Evolutionary conservation across 2,329 filamentous ascomycete species (phyloP).

Genomic region (Trichophyton equinum): DNA sequence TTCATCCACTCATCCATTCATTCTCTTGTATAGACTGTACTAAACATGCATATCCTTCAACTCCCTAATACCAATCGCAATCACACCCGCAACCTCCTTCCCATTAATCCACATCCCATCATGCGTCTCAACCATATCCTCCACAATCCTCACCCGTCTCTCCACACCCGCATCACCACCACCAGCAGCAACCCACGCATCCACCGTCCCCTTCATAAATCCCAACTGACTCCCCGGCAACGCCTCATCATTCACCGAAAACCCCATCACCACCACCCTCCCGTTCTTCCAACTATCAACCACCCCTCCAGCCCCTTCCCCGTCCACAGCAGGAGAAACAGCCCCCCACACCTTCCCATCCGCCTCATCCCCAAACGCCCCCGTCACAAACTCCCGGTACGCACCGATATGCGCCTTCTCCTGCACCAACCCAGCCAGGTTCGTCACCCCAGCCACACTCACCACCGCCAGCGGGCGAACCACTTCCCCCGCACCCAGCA

Average conservation of each 20-base stretch:
- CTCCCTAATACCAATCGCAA: constrained; percentile 23
- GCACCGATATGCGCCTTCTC: constrained; percentile 20
- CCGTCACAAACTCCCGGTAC: constrained; percentile 31
- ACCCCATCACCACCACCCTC: constrained; percentile 28
- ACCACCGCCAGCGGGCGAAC: constrained; percentile 27
- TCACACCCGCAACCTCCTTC: constrained; percentile 28
- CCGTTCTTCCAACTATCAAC: constrained; percentile 26
- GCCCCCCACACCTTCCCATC: constrained; percentile 22
- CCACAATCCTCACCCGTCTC: constrained; percentile 29
- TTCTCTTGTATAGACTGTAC: neutral
- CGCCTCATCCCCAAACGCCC: constrained; percentile 31
- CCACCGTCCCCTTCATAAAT: constrained; percentile 39
- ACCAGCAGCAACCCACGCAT: constrained; percentile 35
- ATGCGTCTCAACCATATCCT: constrained; percentile 28
- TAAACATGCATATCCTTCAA: constrained; percentile 16
- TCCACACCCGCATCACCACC: constrained; percentile 27
- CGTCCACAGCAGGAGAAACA: constrained; percentile 28
- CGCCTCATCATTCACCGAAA: constrained; percentile 31
- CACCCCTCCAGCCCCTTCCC: constrained; percentile 16
- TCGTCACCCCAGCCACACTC: constrained; percentile 36
- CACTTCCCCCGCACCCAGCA: constrained; percentile 10
- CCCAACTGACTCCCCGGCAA: constrained; percentile 29
- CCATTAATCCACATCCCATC: constrained; percentile 33
- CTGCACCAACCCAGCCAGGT: constrained; percentile 28
- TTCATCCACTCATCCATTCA: neutral